Conservation (phyloP, 805 yeast species). For the Gaillardinia entomophila region DNA sequence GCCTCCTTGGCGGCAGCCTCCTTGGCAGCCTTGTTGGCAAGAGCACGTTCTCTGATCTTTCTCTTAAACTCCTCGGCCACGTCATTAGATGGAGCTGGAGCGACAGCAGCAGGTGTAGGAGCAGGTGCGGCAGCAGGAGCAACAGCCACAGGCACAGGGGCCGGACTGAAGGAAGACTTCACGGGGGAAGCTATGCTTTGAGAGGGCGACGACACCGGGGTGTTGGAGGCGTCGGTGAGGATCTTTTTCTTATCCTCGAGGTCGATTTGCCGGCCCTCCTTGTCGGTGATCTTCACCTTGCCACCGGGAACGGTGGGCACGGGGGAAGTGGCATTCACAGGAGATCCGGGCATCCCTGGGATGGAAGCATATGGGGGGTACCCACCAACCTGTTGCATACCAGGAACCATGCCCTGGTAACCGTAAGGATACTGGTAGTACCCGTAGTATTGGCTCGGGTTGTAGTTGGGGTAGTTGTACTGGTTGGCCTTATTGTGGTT, state of each 20-base stretch:
- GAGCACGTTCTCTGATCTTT: constrained; percentile 25
- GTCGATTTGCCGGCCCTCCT: constrained; percentile 37
- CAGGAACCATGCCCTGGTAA: constrained; percentile 13
- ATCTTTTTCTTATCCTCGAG: constrained; percentile 33
- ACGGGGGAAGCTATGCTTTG: constrained; percentile 5
- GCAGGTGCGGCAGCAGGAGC: constrained; percentile 6
- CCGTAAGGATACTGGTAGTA: constrained; percentile 22
- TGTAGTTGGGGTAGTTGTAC: constrained; percentile 16
- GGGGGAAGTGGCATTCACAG: constrained; percentile 1
- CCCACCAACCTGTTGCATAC: constrained; percentile 5
- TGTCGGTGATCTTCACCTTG: constrained; percentile 35
- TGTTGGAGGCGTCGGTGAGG: constrained; percentile 15
- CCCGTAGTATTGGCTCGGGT: constrained; percentile 22
- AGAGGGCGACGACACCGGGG: constrained; percentile 30
- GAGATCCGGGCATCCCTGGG: constrained; percentile 1
- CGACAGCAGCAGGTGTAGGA: constrained; percentile 3
- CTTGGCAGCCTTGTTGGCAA: constrained; percentile 8
- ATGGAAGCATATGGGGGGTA: constrained; percentile 5
- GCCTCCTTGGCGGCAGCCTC: constrained; percentile 1
- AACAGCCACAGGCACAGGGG: constrained; percentile 6
- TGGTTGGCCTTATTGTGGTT: constrained; percentile 13
- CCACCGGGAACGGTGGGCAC: constrained; percentile 10
- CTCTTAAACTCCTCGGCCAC: constrained; percentile 34
- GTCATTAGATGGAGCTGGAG: constrained; percentile 3
- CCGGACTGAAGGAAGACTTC: constrained; percentile 6